Evolutionary conservation across 2,329 filamentous ascomycete species (phyloP).

Genomic region (Botrytis byssoidea): DNA sequence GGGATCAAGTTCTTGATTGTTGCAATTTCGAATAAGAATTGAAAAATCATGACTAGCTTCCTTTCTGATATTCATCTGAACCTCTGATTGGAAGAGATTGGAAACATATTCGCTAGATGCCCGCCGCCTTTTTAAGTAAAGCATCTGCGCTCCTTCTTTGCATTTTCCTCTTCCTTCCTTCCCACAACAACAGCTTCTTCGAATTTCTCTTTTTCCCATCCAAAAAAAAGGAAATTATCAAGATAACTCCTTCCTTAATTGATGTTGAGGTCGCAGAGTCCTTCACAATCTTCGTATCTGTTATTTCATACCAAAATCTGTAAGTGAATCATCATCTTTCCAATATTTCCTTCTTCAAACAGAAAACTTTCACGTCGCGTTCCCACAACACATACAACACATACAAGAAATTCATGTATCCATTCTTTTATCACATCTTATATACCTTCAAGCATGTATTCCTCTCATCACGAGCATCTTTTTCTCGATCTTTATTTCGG

Average conservation of each 20-base stretch:
- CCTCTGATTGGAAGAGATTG: background rate
- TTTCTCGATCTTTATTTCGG: background rate
- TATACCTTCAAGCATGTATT: background rate
- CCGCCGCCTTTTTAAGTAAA: background rate
- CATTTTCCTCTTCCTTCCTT: background rate
- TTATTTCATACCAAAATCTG: background rate
- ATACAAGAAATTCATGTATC: background rate
- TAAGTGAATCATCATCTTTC: constrained; percentile 9
- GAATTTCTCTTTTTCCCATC: background rate
- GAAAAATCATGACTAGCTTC: background rate
- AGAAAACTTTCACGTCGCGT: background rate
- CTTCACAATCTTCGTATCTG: constrained; percentile 10
- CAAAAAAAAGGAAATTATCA: background rate
- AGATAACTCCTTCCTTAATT: background rate
- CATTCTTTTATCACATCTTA: background rate
- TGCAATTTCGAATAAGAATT: background rate
- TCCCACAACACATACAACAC: background rate
- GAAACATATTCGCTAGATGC: background rate
- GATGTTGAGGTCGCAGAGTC: constrained; percentile 9
- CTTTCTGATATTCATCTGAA: background rate
- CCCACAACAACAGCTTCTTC: background rate
- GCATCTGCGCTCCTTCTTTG: background rate
- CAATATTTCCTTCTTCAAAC: background rate
- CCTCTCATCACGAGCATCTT: background rate
- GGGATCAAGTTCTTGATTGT: background rate